Evolutionary conservation across 1,284 basidiomycete species (phyloP).

Genomic region (Spongiforma sp.): DNA sequence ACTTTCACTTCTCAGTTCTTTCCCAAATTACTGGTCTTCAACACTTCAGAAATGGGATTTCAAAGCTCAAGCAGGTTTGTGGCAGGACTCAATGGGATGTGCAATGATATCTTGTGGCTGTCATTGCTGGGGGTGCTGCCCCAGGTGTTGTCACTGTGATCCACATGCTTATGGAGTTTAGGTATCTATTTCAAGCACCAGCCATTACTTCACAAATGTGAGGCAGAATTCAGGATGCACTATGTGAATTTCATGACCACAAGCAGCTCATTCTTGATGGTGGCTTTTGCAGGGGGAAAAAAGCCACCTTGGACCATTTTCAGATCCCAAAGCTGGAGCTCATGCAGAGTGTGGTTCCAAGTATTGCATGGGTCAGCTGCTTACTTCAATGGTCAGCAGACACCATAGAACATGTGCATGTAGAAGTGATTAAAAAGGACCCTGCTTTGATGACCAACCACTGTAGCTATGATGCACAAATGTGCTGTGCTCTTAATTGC

Average conservation of each 20-base stretch:
- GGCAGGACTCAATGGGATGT: neutral
- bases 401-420: neutral
- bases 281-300: neutral
- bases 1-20: neutral
- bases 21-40: neutral
- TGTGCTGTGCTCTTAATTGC: neutral
- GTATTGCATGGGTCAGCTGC: neutral
- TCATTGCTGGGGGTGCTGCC: neutral
- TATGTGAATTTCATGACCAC: neutral
- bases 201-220: neutral
- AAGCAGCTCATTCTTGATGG: neutral
- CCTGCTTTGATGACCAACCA: no score
- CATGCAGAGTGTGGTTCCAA: neutral
- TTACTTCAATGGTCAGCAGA: neutral
- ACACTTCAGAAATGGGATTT: neutral
- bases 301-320: neutral
- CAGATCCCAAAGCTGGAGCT: neutral
- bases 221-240: neutral
- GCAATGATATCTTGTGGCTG: neutral
- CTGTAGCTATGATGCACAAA: neutral
- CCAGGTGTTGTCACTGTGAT: neutral
- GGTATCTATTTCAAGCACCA: neutral
- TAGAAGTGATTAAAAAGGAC: neutral
- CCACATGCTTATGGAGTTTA: neutral
- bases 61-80: neutral